Evolutionary conservation across 768 basidiomycete genomes (phyloP), one percentile per base, ranked within the genome.

Genomic region (Boletus tylopilopsis): DNA sequence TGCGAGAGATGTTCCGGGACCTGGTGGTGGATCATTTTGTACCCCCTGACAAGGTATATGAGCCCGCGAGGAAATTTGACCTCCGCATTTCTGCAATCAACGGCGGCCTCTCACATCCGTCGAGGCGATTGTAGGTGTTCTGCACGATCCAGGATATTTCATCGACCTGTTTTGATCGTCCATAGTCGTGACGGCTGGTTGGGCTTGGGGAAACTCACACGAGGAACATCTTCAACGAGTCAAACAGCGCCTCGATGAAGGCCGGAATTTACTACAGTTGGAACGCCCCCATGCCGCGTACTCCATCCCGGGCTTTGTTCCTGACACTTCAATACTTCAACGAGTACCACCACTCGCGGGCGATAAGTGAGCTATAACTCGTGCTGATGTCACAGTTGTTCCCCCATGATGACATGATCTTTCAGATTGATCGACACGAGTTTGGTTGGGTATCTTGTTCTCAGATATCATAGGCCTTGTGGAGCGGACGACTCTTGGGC

Each of bases 361-460:
- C 22, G 59, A 65, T 38, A 53, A 47, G 64, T 62, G 21, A 42
- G 52, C 32, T 7, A 25, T 42, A 15, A 6, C 30, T 30, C 10
- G 23, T 47, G 16, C 16, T 12, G n/a, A 23, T 27, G 10, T 24
- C 9, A 34, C 12, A 21, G 18, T 15, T 15, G 34, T 42, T 32
- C 4, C 23, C 25, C 30, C 22, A 15, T 53, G 7, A 54, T 6
- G 27, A 30, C 7, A 5, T 19, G 23, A 10, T 7, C 15, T 19
- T 43, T 21, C 35, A 64, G 66, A 22, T 70, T 69, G 75, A 75
- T 47, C 64, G 69, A 6, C 66, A 60, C 22, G 61, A 53, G 24
- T 67, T 70, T 10, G 71, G 72, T 15, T 76, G 74, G 74, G 64
- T 2, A 54, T 75, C 43, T 50, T 75, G 43, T 55, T 75, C 53